Base-by-base conservation (phyloP, 2,329 filamentous ascomycete genomes). In the Ceratocystis huliohia region DNA sequence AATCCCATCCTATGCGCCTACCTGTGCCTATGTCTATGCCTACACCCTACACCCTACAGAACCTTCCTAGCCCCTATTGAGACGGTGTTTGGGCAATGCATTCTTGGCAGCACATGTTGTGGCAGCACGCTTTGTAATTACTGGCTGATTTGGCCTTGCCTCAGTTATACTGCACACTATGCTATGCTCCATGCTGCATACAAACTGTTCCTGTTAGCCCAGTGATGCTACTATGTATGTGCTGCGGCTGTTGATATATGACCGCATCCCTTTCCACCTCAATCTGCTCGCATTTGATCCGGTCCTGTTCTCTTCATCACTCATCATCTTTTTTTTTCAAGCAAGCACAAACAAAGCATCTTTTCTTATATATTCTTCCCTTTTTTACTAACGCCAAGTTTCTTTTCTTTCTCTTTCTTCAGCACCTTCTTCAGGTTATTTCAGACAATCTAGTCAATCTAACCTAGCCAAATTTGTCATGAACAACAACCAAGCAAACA, bases 401-500 rank as follows among this genome's bases (percentile, higher is more conserved):
- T 45, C 20, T 48, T 28, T 28, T 28, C 28, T 46, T 6, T 45
- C 59, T 13, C 59, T 56, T 30, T 63, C 20, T 53, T 63, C n/a
- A 22, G 28, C 57, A 20, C 6, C 65, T 63, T 62, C 66, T 37
- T 44, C 63, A 46, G 33, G 57, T 57, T 67, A 65, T 50, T 67
- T 67, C 37, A 73, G 71, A 72, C 75, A 77, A 72, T 74, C 76
- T 68, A 76, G 76, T 68, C 76, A 78, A 67, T 78, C 76, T 63
- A 73, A 73, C 66, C 72, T 78, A 67, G 76, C 76, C 66, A 78
- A 78, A 73, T 73, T 77, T 74, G 77, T 76, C 74, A 79, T 79
- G 77, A 76, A 76, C 74, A 77, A 74, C 70, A 74, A 76, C 70
- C 73, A 63, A 50, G 66, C 63, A 56, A 67, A 65, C 66, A 63